Conservation (phyloP, 2,329 filamentous ascomycete genomes). For the Penicillium olsonii region DNA sequence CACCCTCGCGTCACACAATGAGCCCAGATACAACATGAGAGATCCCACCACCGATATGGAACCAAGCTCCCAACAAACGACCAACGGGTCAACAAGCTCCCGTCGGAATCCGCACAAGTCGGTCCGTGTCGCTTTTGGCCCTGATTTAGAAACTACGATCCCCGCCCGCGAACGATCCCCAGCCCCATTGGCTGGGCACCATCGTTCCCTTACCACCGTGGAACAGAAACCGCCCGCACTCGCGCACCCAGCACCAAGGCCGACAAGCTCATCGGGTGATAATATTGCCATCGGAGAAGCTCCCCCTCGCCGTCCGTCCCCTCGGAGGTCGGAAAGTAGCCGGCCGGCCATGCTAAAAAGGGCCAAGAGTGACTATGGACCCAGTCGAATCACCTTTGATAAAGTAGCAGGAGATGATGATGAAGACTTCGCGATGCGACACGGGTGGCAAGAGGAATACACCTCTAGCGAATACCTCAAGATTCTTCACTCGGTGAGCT, state of each 20-base stretch:
- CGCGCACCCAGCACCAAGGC: slow-evolving; percentile 24
- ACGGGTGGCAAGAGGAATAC: slow-evolving; percentile 92
- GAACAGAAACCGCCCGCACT: slow-evolving; percentile 31
- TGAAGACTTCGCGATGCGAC: slow-evolving; percentile 64
- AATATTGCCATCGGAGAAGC: slow-evolving; percentile 25
- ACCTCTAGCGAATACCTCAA: slow-evolving; percentile 87
- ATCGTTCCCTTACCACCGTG: slow-evolving; percentile 37
- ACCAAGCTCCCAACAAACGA: slow-evolving; percentile 27
- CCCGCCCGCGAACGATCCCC: slow-evolving; percentile 37
- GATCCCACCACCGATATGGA: slow-evolving; percentile 40
- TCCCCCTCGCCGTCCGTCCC: slow-evolving; percentile 28
- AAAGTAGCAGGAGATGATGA: slow-evolving; percentile 45
- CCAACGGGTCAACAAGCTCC: slow-evolving; percentile 33
- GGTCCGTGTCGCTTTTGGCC: slow-evolving; percentile 43
- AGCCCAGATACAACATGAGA: slow-evolving; percentile 37
- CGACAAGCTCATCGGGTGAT: slow-evolving; percentile 37
- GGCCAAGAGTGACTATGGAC: slow-evolving; percentile 57
- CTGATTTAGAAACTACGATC: slow-evolving; percentile 40
- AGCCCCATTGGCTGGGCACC: slow-evolving; percentile 32
- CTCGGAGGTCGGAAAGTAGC: slow-evolving; percentile 32
- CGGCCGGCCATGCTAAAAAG: slow-evolving; percentile 47
- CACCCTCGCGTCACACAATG: slow-evolving; percentile 31
- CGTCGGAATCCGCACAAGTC: slow-evolving; percentile 36
- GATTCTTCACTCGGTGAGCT: slow-evolving; percentile 71
- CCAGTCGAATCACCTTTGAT: slow-evolving; percentile 36